Evolutionary conservation across 805 yeast species (phyloP), one percentile per base, ranked within the genome.

Genomic region (Peterozyma toletana): DNA sequence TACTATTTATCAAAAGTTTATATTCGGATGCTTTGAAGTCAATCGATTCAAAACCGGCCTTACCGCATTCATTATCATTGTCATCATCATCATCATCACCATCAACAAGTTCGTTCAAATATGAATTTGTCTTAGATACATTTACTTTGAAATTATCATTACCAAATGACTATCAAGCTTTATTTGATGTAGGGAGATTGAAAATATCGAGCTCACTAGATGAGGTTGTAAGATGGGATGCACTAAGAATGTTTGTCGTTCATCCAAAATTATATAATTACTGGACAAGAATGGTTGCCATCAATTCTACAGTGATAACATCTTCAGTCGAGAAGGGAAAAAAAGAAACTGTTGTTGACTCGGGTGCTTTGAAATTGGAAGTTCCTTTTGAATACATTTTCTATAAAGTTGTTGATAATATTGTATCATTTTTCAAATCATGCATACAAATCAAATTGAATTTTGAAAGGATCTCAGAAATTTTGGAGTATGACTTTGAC

Each of bases 321-420:
- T 5, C 27, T 7, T 21, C 7, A 21, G 7, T 21, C 27, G 27
- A 21, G 7, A 31, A 31, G 4, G 15, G 15, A 9, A 11, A 11
- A 13, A 31, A 31, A 14, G 9, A 31, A 11, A 31, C 34, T 31
- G 4, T 31, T 13, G 15, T 31, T 13, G 34, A 31, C 3, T 13
- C 34, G 15, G 34, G 15, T 31, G 5, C 64, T 2, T 45, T 53
- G n/a, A 45, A 64, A 45, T 54, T 62, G 42, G 65, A 61, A 45
- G 54, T 88, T 40, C 96, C 98, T 0, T 80, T 81, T 60, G 80
- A 80, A 45, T 86, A 86, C 55, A 71, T 85, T 42, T 80, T 87
- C 49, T 88, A 82, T 63, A 76, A 80, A 37, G 75, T 89, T 3
- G 78, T 90, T 53, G 97, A 90, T 54, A 87, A 86, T 55, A 62